Conservation (phyloP, 768 basidiomycete genomes). For the Leccinum subgranulosum region DNA sequence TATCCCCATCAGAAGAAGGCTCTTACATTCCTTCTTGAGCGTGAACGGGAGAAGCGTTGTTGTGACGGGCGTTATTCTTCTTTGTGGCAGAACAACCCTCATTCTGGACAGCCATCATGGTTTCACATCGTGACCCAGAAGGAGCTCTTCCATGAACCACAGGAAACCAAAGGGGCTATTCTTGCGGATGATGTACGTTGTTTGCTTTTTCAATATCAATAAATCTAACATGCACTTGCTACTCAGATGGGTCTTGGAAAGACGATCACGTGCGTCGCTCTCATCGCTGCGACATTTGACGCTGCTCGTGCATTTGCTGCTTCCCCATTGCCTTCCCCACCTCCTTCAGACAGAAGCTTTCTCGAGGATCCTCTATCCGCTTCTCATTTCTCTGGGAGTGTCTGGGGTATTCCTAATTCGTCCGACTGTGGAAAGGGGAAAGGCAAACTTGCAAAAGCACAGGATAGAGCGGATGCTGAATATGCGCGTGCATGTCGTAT, state of each 20-base stretch:
- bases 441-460: constrained; percentile 60
- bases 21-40: constrained; percentile 89
- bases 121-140: constrained; percentile 81
- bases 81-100: constrained; percentile 62
- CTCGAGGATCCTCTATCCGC: constrained; percentile 37
- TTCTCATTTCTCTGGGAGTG: constrained; percentile 69
- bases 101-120: constrained; percentile 57
- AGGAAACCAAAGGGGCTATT: constrained; percentile 82
- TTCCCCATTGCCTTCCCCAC: constrained; percentile 46
- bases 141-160: constrained; percentile 63
- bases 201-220: constrained; percentile 3
- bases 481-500: constrained; percentile 70
- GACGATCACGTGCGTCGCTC: constrained; percentile 91
- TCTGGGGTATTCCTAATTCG: constrained; percentile 80
- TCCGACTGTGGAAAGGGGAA: constrained; percentile 50
- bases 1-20: constrained; percentile 99
- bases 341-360: constrained; percentile 36
- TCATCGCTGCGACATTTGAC: constrained; percentile 81
- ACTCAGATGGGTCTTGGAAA: constrained; percentile 95
- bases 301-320: constrained; percentile 66
- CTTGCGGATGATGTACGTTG: constrained; percentile 91
- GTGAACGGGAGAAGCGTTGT: constrained; percentile 65
- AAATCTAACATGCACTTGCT: constrained; percentile 10
- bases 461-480: constrained; percentile 70
- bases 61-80: constrained; percentile 63